phyloP scores from a whole-genome alignment of 2,329 filamentous ascomycete species.

The Podosphaera aphanis region DNA sequence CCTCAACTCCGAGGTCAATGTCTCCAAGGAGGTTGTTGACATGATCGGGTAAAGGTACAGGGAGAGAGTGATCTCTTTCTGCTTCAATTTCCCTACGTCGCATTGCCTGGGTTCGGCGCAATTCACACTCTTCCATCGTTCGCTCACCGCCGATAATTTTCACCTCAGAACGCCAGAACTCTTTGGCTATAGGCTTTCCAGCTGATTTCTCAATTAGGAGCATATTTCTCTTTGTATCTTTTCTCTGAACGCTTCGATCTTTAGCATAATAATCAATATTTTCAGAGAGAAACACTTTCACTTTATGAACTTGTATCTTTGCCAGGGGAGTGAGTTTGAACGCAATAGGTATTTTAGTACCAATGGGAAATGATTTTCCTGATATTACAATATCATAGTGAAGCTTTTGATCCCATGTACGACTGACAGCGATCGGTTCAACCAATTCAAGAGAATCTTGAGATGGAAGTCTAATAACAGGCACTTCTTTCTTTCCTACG shows the following conservation, averaged over 20 bases:
- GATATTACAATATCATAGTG: slow-evolving; percentile 61
- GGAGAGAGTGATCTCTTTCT: slow-evolving; percentile 27
- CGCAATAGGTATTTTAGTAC: slow-evolving; percentile 47
- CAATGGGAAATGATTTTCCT: slow-evolving; percentile 51
- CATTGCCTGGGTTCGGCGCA: slow-evolving; percentile 13
- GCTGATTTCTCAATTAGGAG: slow-evolving; percentile 49
- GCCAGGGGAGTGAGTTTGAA: slow-evolving; percentile 54
- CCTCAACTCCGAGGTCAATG: slow-evolving; percentile 27
- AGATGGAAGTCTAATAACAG: slow-evolving; percentile 42
- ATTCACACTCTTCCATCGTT: slow-evolving; percentile 22
- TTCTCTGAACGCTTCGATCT: slow-evolving; percentile 42
- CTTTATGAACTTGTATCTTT: slow-evolving; percentile 51
- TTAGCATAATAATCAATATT: slow-evolving; percentile 48
- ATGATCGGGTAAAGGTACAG: slow-evolving; percentile 13
- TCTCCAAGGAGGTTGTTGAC: slow-evolving; percentile 41
- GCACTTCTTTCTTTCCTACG: slow-evolving; percentile 41
- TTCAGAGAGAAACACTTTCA: slow-evolving; percentile 51
- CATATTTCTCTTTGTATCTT: slow-evolving; percentile 43
- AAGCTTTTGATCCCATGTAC: slow-evolving; percentile 54
- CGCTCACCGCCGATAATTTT: slow-evolving; percentile 43
- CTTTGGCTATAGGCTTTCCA: slow-evolving; percentile 35
- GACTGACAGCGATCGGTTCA: slow-evolving; percentile 51
- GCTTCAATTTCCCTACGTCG: slow-evolving; percentile 22
- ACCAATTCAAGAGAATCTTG: slow-evolving; percentile 49
- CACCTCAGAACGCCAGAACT: slow-evolving; percentile 42